These are phyloP conservation scores for Daldinia vernicosa DNA, from an alignment of 495 filamentous ascomycete species.

Conservation along the genomic window DNA sequence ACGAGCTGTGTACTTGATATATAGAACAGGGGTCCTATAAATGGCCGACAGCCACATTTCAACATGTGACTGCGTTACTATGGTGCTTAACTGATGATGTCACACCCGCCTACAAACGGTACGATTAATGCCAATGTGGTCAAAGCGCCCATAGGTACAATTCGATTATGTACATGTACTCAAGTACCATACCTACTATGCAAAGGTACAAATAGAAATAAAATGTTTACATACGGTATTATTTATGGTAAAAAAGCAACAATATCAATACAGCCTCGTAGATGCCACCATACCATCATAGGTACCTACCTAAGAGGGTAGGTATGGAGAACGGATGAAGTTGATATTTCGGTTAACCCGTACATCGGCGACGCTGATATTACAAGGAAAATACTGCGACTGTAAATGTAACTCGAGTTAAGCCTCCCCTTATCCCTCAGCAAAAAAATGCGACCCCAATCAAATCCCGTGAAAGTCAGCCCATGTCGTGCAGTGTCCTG, in stretches of 20 bases:
- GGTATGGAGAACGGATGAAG: constrained; percentile 8
- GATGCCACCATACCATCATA: not conserved
- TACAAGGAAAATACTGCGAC: constrained; percentile 4
- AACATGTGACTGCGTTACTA: constrained; percentile 31
- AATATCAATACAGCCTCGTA: not conserved
- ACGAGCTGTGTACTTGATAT: not conserved
- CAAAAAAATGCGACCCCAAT: constrained; percentile 32
- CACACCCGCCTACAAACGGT: constrained; percentile 10
- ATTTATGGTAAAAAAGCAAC: not conserved
- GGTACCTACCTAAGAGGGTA: constrained; percentile 6
- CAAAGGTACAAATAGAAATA: too few species aligned
- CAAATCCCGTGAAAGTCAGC: constrained; percentile 37
- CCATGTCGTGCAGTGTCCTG: constrained; percentile 39
- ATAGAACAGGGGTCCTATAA: constrained; percentile 4
- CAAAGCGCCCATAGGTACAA: not conserved
- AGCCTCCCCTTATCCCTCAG: constrained; percentile 23
- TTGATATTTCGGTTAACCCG: constrained; percentile 2
- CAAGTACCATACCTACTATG: too few species aligned
- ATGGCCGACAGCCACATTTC: constrained; percentile 3
- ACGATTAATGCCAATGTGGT: not conserved
- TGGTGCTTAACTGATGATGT: constrained; percentile 30
- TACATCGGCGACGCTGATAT: constrained; percentile 25
- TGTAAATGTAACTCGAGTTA: constrained; percentile 35
- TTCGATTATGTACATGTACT: not conserved
- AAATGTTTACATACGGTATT: too few species aligned